Evolutionary conservation across 306 rosid genomes (phyloP).

Genomic region (Trifolium repens): DNA sequence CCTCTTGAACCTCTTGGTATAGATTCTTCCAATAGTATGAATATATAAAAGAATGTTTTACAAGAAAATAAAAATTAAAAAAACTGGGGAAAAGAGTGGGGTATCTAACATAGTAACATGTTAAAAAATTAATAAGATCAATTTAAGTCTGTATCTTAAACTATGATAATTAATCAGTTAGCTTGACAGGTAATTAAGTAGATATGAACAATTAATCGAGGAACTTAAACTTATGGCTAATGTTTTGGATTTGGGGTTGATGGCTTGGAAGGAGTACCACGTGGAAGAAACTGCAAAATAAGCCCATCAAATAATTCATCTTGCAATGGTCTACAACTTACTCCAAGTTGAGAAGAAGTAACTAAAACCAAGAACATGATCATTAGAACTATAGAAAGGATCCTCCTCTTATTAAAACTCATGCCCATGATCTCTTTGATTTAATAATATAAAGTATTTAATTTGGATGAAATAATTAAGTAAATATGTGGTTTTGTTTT

Average conservation of each 20-base stretch:
- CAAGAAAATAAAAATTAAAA: neutral
- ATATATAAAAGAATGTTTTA: neutral
- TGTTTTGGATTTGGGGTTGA: neutral
- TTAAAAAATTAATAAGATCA: neutral
- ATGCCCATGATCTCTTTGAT: neutral
- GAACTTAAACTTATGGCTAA: neutral
- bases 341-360: slow-evolving; percentile 46
- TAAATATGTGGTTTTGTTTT: neutral
- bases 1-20: no score
- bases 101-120: neutral
- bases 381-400: slow-evolving; percentile 40
- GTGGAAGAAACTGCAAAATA: slow-evolving; percentile 49
- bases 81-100: neutral
- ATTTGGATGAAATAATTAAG: neutral
- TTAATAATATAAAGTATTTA: neutral
- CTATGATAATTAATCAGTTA: neutral
- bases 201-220: neutral
- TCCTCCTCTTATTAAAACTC: slow-evolving; percentile 23
- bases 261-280: slow-evolving; percentile 32
- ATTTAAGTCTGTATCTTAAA: neutral
- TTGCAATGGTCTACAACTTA: slow-evolving; percentile 48
- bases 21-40: neutral
- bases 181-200: neutral
- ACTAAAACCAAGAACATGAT: slow-evolving; percentile 41
- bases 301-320: slow-evolving; percentile 49